These are phyloP conservation scores for Ascomycota sp. DNA, from an alignment of 2,329 filamentous ascomycete species.

Conservation along the genomic window DNA sequence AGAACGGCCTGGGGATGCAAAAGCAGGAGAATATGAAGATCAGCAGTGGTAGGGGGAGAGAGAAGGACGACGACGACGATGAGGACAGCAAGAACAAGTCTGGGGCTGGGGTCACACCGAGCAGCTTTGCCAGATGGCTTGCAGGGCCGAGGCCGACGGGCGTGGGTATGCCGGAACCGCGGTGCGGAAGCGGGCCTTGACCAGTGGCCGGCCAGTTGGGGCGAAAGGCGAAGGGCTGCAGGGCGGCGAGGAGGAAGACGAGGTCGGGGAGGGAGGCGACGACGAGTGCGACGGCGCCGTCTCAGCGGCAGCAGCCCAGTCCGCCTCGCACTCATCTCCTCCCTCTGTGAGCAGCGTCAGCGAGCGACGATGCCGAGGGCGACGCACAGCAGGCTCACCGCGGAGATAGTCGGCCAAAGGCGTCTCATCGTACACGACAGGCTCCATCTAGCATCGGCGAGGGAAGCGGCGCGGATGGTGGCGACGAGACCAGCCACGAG, in stretches of 20 bases:
- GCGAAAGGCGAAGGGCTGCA: conserved; percentile 31
- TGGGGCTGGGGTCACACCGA: conserved; percentile 20
- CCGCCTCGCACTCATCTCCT: conserved; percentile 22
- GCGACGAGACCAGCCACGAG: not conserved
- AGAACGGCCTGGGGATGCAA: conserved; percentile 34
- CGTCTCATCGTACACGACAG: conserved; percentile 67
- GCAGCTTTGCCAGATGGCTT: conserved; percentile 26
- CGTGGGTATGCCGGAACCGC: conserved; percentile 23
- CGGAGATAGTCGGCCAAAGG: conserved; percentile 78
- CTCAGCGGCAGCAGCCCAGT: conserved; percentile 25
- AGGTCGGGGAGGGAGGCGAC: conserved; percentile 7
- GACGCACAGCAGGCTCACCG: conserved; percentile 32
- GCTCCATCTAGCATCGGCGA: conserved; percentile 58
- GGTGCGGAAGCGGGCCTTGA: conserved; percentile 31
- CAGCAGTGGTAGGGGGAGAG: too few species aligned
- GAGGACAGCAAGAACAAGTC: not conserved
- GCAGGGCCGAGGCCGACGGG: conserved; percentile 18
- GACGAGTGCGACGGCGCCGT: conserved; percentile 13
- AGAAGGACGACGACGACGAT: too few species aligned
- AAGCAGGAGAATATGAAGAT: too few species aligned
- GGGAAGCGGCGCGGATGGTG: conserved; percentile 3
- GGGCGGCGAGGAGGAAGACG: conserved; percentile 20
- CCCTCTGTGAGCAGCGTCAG: conserved; percentile 18
- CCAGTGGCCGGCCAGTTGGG: conserved; percentile 32
- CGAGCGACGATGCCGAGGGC: not conserved